Base-by-base conservation (phyloP, 331 rosid genomes). In the Pyracantha coccinea region DNA sequence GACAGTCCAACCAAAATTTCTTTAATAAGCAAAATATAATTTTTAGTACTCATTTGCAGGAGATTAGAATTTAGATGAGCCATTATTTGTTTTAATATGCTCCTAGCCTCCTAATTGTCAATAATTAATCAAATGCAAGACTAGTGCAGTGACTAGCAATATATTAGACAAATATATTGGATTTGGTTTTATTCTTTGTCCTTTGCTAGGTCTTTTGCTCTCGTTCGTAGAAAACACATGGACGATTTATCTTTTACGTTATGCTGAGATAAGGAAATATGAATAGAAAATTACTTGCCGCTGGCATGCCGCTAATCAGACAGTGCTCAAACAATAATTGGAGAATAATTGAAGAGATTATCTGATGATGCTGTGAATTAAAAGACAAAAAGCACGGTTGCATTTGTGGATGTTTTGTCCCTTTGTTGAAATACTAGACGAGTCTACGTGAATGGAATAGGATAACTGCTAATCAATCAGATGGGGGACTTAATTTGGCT, bases 361-460 rank as follows among this genome's bases (percentile, higher is more conserved):
- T 25, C 2, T 44, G 32, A 69, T 44, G 17, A 50, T 76, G 32
- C 57, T 28, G 28, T 50, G 23, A 44, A 58, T 41, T 68, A 67
- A 25, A 75, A 62, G 75, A 82, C 75, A 75, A 78, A 55, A 8
- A 20, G 21, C 58, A 54, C 14, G 11, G 58, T 77, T 70, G 35
- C 20, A n/a, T 33, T 13, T 71, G 53, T 57, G 24, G 27, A 35
- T 2, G 28, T 23, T 35, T 72, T 72, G 70, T 58, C 71, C 23
- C 29, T 55, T 65, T 63, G 21, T 45, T 61, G 1, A 13, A 11
- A 21, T 61, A 24, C 6, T 3, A 31, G 9, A 28, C 15, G 41
- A 20, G 47, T 57, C 19, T 60, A 24, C 7, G 33, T 29, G 63
- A 68, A 15, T 47, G 28, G 68, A 68, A 27, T 66, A 55, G 14